Conservation (phyloP, 208 protist genomes). For the Leishmania turanica region DNA sequence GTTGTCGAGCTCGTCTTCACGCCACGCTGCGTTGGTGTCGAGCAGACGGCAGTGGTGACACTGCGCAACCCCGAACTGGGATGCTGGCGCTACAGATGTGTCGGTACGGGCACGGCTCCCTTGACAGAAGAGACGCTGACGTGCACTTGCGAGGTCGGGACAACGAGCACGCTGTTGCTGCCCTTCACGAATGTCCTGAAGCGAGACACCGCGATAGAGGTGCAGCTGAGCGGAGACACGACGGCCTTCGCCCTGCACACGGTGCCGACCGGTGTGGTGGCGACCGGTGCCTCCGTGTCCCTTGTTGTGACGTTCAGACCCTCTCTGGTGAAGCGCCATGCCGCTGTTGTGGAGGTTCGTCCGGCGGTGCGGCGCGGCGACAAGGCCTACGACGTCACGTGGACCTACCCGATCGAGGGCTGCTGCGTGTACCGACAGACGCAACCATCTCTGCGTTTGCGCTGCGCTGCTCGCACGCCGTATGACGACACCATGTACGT, state of each 20-base stretch:
- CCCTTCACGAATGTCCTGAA: conserved; percentile 84
- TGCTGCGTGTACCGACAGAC: conserved; percentile 73
- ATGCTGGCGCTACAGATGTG: conserved; percentile 82
- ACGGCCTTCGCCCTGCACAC: conserved; percentile 41
- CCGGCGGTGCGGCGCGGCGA: conserved; percentile 23
- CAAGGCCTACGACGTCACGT: conserved; percentile 51
- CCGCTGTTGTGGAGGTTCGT: conserved; percentile 60
- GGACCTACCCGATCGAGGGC: conserved; percentile 83
- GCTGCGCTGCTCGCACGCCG: conserved; percentile 62
- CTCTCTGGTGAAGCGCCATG: conserved; percentile 58
- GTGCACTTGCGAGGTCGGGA: conserved; percentile 57
- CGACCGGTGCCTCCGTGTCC: conserved; percentile 42
- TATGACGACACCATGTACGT: conserved; percentile 52
- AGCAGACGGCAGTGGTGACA: conserved; percentile 58
- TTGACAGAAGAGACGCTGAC: conserved; percentile 39
- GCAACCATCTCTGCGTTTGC: conserved; percentile 48
- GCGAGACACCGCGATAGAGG: conserved; percentile 35
- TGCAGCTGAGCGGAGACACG: conserved; percentile 36
- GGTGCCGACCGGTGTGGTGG: conserved; percentile 24
- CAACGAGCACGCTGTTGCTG: conserved; percentile 41
- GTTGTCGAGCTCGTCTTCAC: conserved; percentile 77
- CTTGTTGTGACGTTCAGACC: conserved; percentile 74
- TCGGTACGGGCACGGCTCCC: conserved; percentile 68
- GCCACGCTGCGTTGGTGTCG: conserved; percentile 66
- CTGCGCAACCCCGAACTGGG: conserved; percentile 70